These are phyloP conservation scores for Neofusicoccum umdonicola DNA, from an alignment of 2,329 filamentous ascomycete species.

Conservation along the genomic window DNA sequence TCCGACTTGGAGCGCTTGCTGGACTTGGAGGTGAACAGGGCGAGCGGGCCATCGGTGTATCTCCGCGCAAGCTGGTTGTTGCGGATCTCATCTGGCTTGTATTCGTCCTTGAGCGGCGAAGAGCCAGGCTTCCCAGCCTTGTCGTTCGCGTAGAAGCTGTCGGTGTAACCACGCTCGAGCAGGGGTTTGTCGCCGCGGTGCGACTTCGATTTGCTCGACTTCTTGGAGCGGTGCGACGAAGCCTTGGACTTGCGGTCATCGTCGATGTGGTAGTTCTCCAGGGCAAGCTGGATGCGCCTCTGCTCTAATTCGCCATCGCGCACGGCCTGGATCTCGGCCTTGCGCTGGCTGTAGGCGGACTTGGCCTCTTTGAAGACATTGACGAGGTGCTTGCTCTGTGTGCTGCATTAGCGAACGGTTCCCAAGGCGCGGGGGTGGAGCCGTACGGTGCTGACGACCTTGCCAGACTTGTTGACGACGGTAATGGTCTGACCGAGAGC, in stretches of 20 bases:
- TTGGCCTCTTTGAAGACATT: constrained; percentile 91
- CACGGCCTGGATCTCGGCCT: constrained; percentile 74
- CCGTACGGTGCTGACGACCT: constrained; percentile 83
- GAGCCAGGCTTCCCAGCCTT: constrained; percentile 1
- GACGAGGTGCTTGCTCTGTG: constrained; percentile 82
- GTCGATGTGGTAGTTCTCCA: constrained; percentile 48
- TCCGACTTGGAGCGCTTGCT: constrained; percentile 37
- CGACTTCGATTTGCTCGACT: constrained; percentile 25
- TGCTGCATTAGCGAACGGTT: constrained; percentile 21
- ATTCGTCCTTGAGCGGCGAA: constrained; percentile 27
- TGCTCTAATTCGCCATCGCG: constrained; percentile 59
- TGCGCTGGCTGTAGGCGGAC: constrained; percentile 82
- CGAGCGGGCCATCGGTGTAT: constrained; percentile 38
- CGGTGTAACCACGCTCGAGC: constrained; percentile 45
- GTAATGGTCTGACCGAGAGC: constrained; percentile 70
- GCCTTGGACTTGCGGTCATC: constrained; percentile 34
- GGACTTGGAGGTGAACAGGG: not conserved
- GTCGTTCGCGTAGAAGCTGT: constrained; percentile 47
- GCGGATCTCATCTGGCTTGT: constrained; percentile 22
- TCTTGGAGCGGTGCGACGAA: constrained; percentile 22
- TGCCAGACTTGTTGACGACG: constrained; percentile 86
- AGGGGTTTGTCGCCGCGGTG: constrained; percentile 31
- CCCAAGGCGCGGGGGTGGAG: constrained; percentile 19
- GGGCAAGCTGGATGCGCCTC: constrained; percentile 58
- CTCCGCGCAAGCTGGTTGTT: constrained; percentile 42